Conservation (phyloP, 2,329 filamentous ascomycete species). For the Fusarium torreyae region DNA sequence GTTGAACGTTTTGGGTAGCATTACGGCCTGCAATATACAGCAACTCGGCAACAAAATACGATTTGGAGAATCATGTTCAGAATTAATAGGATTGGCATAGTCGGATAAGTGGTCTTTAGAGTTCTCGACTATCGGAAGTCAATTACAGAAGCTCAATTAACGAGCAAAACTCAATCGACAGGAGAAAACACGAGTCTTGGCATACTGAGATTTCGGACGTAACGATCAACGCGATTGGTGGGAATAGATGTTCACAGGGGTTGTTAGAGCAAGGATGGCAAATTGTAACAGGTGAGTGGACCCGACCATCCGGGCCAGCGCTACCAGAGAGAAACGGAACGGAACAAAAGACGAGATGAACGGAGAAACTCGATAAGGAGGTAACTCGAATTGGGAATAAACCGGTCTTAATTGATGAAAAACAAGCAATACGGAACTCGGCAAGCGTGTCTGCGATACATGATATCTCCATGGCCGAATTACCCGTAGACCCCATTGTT, state of each 20-base stretch:
- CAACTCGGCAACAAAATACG: not conserved
- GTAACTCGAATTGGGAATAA: not conserved
- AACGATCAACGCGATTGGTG: constrained; percentile 35
- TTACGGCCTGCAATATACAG: too few species aligned
- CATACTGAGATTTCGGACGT: not conserved
- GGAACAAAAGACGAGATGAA: constrained; percentile 31
- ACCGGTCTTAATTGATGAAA: not conserved
- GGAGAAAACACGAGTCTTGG: not conserved
- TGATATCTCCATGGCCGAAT: not conserved
- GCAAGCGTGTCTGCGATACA: not conserved
- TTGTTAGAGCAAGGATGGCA: constrained; percentile 13
- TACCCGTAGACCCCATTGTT: not conserved
- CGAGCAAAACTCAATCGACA: constrained; percentile 11
- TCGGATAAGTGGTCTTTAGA: too few species aligned
- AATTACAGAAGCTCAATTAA: not conserved
- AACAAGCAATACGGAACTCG: not conserved
- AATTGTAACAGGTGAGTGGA: constrained; percentile 49
- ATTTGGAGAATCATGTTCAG: constrained; percentile 4
- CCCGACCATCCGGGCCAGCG: constrained; percentile 23
- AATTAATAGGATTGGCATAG: accelerated
- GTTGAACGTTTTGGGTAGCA: constrained; percentile 28
- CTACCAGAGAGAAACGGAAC: constrained; percentile 1
- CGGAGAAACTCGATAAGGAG: constrained; percentile 3
- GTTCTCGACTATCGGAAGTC: constrained; percentile 2
- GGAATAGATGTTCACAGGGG: constrained; percentile 40